These are phyloP conservation scores for Lachancea sp. DNA, from an alignment of 805 yeast species.

Conservation along the genomic window DNA sequence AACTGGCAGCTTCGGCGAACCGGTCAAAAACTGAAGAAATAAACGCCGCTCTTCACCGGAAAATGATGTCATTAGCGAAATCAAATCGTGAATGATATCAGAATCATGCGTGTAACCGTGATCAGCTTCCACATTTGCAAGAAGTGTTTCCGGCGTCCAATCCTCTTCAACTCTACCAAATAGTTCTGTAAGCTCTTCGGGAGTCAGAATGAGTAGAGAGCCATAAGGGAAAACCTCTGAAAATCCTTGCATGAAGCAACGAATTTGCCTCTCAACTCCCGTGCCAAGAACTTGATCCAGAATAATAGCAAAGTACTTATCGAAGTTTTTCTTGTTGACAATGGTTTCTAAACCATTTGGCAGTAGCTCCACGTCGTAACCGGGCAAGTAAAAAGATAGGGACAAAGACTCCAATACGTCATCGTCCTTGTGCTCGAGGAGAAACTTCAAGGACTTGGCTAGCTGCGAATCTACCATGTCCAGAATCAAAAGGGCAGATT, in stretches of 20 bases:
- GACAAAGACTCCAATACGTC: conserved; percentile 40
- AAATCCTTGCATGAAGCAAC: conserved; percentile 72
- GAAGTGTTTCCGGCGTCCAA: conserved; percentile 65
- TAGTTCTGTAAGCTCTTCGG: conserved; percentile 63
- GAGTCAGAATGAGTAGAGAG: conserved; percentile 63
- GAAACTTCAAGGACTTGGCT: conserved; percentile 49
- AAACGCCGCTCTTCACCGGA: conserved; percentile 50
- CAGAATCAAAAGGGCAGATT: conserved; percentile 35
- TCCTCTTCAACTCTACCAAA: conserved; percentile 82
- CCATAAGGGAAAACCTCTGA: conserved; percentile 73
- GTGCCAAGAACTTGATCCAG: conserved; percentile 51
- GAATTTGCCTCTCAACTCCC: conserved; percentile 62
- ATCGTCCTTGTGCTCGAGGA: conserved; percentile 39
- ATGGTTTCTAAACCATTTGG: conserved; percentile 46
- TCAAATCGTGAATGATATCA: conserved; percentile 48
- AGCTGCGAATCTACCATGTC: conserved; percentile 50
- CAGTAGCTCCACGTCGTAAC: conserved; percentile 54
- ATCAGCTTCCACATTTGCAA: conserved; percentile 65
- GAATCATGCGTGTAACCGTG: conserved; percentile 84
- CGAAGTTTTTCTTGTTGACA: conserved; percentile 50
- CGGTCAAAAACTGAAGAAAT: conserved; percentile 84
- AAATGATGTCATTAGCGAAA: conserved; percentile 57
- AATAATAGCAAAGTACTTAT: conserved; percentile 49
- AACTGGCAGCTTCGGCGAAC: conserved; percentile 86
- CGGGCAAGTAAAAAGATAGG: conserved; percentile 71